A percentile compares a stretch with the other conserved stretches of the same genome.
phyloP scores from a whole-genome alignment of 257 asterid species.

The Solanum raphanifolium region DNA sequence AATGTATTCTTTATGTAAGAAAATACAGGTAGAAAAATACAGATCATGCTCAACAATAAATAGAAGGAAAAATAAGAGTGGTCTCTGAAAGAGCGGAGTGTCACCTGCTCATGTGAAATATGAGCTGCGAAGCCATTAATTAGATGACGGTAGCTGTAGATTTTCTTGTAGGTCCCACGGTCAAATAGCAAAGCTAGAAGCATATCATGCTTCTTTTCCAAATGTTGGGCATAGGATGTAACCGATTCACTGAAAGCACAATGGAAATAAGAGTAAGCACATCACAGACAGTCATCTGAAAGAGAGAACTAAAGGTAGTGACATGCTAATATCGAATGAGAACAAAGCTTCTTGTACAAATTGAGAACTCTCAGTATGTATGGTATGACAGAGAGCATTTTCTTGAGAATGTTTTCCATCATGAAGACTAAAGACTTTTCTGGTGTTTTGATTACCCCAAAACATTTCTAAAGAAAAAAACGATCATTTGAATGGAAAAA shows the following conservation, averaged over 20 bases:
- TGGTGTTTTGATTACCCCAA: not conserved
- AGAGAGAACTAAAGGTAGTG: not conserved
- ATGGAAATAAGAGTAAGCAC: not conserved
- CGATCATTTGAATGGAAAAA: not conserved
- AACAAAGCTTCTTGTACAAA: not conserved
- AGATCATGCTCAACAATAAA: not conserved
- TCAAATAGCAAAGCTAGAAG: conserved; percentile 88
- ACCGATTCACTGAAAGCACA: conserved; percentile 53
- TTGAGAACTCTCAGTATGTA: not conserved
- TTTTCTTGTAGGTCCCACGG: conserved; percentile 64
- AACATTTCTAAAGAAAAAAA: not conserved
- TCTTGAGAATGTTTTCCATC: not conserved
- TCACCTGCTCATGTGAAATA: conserved; percentile 85
- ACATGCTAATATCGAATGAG: not conserved
- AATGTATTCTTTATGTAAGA: conserved; percentile 36
- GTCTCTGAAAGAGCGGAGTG: conserved; percentile 11
- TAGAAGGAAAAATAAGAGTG: not conserved
- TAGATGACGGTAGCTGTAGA: conserved; percentile 90
- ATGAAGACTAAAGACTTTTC: not conserved
- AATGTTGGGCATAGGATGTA: conserved; percentile 60
- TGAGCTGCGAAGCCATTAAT: conserved; percentile 93
- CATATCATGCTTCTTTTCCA: conserved; percentile 87
- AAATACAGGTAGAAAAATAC: conserved; percentile 10
- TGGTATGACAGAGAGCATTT: not conserved
- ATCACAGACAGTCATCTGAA: not conserved